Percentiles rank a stretch among this genome's conserved stretches.
phyloP scores from a whole-genome alignment of 2,329 filamentous ascomycete species.

The Xylaria sp. region DNA sequence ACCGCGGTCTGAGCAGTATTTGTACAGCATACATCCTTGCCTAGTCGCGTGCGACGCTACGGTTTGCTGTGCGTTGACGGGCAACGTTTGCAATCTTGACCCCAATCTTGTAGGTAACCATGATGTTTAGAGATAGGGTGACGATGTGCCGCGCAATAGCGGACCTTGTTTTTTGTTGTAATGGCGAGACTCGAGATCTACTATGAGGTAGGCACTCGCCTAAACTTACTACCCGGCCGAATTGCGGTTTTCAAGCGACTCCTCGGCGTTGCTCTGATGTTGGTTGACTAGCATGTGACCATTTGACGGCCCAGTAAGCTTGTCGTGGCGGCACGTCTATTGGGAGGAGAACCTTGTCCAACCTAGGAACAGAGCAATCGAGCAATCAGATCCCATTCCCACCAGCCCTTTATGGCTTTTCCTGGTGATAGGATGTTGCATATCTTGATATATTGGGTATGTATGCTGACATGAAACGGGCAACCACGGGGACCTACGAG shows the following conservation, averaged over 20 bases:
- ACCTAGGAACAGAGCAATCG: conserved; percentile 10
- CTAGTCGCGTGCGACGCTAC: conserved; percentile 1
- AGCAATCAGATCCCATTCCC: conserved; percentile 23
- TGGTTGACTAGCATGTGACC: conserved; percentile 26
- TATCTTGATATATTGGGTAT: conserved; percentile 29
- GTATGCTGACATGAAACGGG: conserved; percentile 19
- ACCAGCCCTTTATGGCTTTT: conserved; percentile 7
- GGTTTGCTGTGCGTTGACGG: conserved; percentile 7
- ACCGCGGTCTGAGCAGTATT: background rate
- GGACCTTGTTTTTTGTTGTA: background rate
- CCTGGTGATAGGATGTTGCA: conserved; percentile 26
- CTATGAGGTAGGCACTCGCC: conserved; percentile 6
- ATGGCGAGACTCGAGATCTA: conserved; percentile 1
- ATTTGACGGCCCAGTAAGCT: conserved; percentile 24
- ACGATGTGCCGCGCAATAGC: background rate
- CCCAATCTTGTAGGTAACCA: background rate
- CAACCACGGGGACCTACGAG: conserved; percentile 2
- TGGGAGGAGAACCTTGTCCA: conserved; percentile 22
- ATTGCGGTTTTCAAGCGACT: conserved; percentile 17
- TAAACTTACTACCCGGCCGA: background rate
- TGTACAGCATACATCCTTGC: conserved; percentile 1
- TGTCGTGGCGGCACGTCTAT: conserved; percentile 25
- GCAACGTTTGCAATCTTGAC: background rate
- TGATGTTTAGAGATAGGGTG: background rate
- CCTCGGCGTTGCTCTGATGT: conserved; percentile 16